Base-by-base conservation (phyloP, 371 early-diverging fungal species). In the Rhizopus stolonifer region DNA sequence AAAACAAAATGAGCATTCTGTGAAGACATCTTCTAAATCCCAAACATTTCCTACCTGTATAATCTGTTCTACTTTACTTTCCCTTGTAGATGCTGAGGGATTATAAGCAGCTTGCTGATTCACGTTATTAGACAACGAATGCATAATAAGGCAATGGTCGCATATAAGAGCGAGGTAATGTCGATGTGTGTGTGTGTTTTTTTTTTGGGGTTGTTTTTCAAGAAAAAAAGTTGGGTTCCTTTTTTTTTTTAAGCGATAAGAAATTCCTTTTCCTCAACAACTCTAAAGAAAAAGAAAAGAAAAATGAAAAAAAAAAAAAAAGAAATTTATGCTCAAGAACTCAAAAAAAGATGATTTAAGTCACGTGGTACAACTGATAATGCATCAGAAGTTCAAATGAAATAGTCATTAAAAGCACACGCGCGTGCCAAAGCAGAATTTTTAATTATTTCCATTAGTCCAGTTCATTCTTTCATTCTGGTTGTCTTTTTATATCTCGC, bases 21-120 rank as follows among this genome's bases (percentile, higher is more conserved):
- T 29, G 31, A 7, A 29, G 19, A 8, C n/a, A 10, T 24, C n/a
- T 15, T 17, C 15, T 19, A 52, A 10, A 33, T 21, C 17, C 6
- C 10, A 38, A 26, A 22, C 21, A 2, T 32, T 8, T 15, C n/a
- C 51, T 59, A 70, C 70, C 54, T 70, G 70, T 43, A 67, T 70
- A 54, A 70, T 66, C 33, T 67, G 70, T 46, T 70, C 70, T 56
- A 70, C 25, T 48, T 70, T 70, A 1, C 64, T 59, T 42, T 67
- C 60, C 39, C 70, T 63, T 40, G 67, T 60, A 24, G 61, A 60
- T 26, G 55, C 50, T 21, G 62, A 52, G 11, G 38, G 42, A 21
- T 18, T 49, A 8, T 58, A 56, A 51, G 17, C 46, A 45, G 15
- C 10, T 39, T 14, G 51, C 49, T 29, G 49, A 18, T 25, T 49